Evolutionary conservation across 768 basidiomycete genomes (phyloP).

Genomic region (Infundibulicybe gibba): DNA sequence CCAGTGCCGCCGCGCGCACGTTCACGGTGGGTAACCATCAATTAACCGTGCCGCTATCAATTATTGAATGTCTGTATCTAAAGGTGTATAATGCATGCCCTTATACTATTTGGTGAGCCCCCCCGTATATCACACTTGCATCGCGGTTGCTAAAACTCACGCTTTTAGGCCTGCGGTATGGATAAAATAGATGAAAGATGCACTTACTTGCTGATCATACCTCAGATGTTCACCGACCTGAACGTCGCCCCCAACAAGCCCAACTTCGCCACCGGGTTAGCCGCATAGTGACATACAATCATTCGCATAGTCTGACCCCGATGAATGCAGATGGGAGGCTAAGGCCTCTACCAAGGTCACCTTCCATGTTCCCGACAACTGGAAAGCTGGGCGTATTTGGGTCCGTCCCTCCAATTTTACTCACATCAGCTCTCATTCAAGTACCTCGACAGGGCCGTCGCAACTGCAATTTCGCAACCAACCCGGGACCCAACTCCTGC

Average conservation of each 20-base stretch:
- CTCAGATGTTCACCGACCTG: slow-evolving; percentile 9
- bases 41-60: neutral
- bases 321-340: slow-evolving; percentile 6
- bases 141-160: neutral
- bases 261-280: slow-evolving; percentile 5
- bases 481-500: slow-evolving; percentile 52
- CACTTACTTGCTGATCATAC: neutral
- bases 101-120: slow-evolving; percentile 58
- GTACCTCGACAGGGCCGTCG: slow-evolving; percentile 45
- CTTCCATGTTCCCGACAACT: slow-evolving; percentile 9
- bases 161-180: slow-evolving; percentile 29
- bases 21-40: slow-evolving; percentile 35
- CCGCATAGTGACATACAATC: neutral
- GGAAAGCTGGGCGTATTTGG: slow-evolving; percentile 11
- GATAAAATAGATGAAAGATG: neutral
- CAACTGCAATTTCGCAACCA: slow-evolving; percentile 53
- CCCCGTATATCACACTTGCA: neutral
- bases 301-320: neutral
- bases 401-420: neutral
- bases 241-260: slow-evolving; percentile 3
- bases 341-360: slow-evolving; percentile 4
- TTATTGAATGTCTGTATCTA: neutral
- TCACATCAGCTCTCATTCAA: neutral
- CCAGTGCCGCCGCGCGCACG: slow-evolving; percentile 42
- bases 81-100: slow-evolving; percentile 55